These are phyloP conservation scores for Auriscalpium vulgare DNA, from an alignment of 768 basidiomycete species.

Conservation along the genomic window DNA sequence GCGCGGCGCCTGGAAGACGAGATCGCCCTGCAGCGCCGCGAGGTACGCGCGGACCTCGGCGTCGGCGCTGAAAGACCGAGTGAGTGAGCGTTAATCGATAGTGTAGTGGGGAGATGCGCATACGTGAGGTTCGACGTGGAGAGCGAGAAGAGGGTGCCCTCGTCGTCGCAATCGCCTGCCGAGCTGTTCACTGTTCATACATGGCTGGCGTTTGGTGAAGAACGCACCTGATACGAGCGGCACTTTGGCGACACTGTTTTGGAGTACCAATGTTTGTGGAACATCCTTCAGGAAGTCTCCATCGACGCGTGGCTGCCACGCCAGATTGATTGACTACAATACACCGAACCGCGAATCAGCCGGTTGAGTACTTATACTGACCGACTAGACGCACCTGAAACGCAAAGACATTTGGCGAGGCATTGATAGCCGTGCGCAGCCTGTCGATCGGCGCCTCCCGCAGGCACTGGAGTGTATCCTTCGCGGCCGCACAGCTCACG, in stretches of 20 bases:
- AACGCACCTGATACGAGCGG: slow-evolving; percentile 4
- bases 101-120: background rate
- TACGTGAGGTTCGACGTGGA: background rate
- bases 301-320: slow-evolving; percentile 10
- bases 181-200: background rate
- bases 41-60: background rate
- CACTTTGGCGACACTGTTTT: slow-evolving; percentile 6
- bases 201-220: background rate
- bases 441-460: slow-evolving; percentile 3
- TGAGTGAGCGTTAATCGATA: background rate
- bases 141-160: slow-evolving; percentile 7
- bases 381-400: slow-evolving; percentile 4
- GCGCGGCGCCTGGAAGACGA: slow-evolving; percentile 20
- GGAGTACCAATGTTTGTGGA: background rate
- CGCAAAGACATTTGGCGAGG: slow-evolving; percentile 8
- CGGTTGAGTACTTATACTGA: background rate
- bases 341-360: no score
- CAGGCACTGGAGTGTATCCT: slow-evolving; percentile 17
- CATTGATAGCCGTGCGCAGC: slow-evolving; percentile 9
- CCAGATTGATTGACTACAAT: background rate
- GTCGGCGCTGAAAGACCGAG: background rate
- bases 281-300: slow-evolving; percentile 9
- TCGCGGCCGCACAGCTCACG: slow-evolving; percentile 9
- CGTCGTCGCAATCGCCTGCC: slow-evolving; percentile 9
- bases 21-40: slow-evolving; percentile 21